These are phyloP conservation scores for Hypoxylon lienhwacheense DNA, from an alignment of 495 filamentous ascomycete genomes.

Conservation along the genomic window DNA sequence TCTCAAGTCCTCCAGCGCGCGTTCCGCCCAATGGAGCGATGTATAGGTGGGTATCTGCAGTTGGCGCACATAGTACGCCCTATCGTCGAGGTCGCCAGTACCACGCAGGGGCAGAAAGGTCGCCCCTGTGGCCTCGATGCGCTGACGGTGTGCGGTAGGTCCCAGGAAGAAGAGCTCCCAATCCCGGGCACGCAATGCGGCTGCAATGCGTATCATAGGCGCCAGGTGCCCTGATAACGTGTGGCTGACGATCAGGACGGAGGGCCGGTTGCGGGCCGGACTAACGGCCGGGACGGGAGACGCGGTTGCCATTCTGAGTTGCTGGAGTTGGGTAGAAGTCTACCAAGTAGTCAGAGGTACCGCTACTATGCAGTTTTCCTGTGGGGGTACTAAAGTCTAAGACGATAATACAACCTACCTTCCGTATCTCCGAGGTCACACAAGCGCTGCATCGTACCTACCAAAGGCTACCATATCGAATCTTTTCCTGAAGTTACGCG, in stretches of 20 bases:
- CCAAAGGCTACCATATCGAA: too few relatives aligned
- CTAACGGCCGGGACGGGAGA: not conserved
- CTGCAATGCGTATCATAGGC: constrained; percentile 37
- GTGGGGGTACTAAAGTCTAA: too few relatives aligned
- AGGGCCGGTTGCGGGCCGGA: constrained; percentile 23
- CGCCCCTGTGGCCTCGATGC: constrained; percentile 36
- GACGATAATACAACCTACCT: too few relatives aligned
- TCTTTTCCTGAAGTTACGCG: too few relatives aligned
- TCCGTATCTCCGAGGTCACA: too few relatives aligned
- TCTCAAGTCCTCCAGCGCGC: constrained; percentile 29
- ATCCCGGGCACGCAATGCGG: constrained; percentile 24
- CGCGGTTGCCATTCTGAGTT: not conserved
- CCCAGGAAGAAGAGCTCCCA: constrained; percentile 42
- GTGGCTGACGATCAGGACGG: constrained; percentile 38
- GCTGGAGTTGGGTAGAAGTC: not conserved
- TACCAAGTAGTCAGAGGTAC: too few relatives aligned
- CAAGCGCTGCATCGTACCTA: too few relatives aligned
- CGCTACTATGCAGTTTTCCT: not conserved
- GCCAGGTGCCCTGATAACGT: constrained; percentile 40
- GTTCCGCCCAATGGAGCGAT: constrained; percentile 22
- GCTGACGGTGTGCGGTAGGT: constrained; percentile 29
- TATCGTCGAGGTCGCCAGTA: constrained; percentile 35
- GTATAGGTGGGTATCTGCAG: constrained; percentile 13
- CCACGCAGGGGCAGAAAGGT: constrained; percentile 39
- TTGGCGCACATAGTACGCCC: constrained; percentile 21